Conservation (phyloP, 371 early-diverging fungal species). For the Actinomortierella ambigua region DNA sequence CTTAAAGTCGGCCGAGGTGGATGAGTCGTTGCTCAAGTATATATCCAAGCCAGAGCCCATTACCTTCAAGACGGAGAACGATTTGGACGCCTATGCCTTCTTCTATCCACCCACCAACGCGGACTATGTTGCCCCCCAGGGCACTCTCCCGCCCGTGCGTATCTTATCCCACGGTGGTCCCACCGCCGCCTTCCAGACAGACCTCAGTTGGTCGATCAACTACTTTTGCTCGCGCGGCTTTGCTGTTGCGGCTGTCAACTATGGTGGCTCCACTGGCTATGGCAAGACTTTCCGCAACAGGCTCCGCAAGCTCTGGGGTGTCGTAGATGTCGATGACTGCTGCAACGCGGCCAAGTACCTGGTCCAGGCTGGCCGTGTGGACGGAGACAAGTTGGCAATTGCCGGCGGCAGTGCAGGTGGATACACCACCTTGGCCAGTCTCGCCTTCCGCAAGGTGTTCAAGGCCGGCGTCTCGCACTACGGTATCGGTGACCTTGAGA, state of each 20-base stretch:
- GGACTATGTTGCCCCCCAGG: conserved; percentile 55
- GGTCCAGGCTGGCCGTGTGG: conserved; percentile 62
- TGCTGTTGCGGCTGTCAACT: conserved; percentile 76
- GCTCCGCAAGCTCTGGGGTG: conserved; percentile 69
- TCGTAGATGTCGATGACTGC: conserved; percentile 81
- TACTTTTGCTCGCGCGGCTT: conserved; percentile 83
- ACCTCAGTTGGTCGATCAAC: conserved; percentile 58
- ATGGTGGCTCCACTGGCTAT: conserved; percentile 78
- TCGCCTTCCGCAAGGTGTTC: conserved; percentile 78
- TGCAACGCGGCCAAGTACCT: conserved; percentile 71
- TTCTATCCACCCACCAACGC: conserved; percentile 74
- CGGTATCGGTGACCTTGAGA: conserved; percentile 73
- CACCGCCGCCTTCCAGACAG: conserved; percentile 48
- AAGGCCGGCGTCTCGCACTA: conserved; percentile 70
- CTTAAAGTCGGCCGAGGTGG: conserved; percentile 27
- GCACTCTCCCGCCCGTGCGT: conserved; percentile 68
- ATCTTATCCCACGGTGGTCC: conserved; percentile 81
- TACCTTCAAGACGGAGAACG: conserved; percentile 60
- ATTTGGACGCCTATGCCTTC: conserved; percentile 58
- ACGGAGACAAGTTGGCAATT: conserved; percentile 64
- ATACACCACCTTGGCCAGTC: conserved; percentile 67
- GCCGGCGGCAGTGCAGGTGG: conserved; percentile 79
- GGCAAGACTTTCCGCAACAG: conserved; percentile 78
- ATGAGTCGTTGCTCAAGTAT: conserved; percentile 46
- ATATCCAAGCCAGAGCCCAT: conserved; percentile 70